Conservation (phyloP, 495 filamentous ascomycete species). For the Penicillium coprophilum region DNA sequence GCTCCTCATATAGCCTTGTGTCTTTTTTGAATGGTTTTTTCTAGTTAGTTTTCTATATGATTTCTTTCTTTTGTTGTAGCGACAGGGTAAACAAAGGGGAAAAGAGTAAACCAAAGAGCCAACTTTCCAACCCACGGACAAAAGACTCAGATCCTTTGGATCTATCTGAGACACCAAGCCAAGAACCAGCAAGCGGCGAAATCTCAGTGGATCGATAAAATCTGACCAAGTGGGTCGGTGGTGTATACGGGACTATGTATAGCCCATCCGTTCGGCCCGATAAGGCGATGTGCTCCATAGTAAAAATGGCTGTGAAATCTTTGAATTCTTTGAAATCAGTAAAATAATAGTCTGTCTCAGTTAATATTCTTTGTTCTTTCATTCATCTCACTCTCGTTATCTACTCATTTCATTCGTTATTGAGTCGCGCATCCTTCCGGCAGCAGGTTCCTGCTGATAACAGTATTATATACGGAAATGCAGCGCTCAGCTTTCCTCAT, state of each 20-base stretch:
- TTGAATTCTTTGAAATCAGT: neutral
- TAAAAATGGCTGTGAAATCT: slow-evolving; percentile 8
- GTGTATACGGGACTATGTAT: slow-evolving; percentile 3
- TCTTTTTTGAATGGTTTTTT: too few species aligned
- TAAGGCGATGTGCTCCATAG: slow-evolving; percentile 13
- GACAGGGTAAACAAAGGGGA: neutral
- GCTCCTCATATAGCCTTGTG: too few species aligned
- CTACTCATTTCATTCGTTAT: slow-evolving; percentile 10
- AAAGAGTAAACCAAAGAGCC: neutral
- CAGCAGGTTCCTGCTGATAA: slow-evolving; percentile 10
- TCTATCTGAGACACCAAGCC: slow-evolving; percentile 11
- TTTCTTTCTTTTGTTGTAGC: too few species aligned
- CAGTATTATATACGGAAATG: slow-evolving; percentile 11
- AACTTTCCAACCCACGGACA: neutral
- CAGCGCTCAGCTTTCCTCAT: slow-evolving; percentile 17
- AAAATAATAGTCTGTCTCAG: neutral
- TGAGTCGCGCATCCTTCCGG: slow-evolving; percentile 3
- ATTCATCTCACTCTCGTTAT: slow-evolving; percentile 10
- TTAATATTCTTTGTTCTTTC: slow-evolving; percentile 6
- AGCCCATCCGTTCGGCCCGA: slow-evolving; percentile 12
- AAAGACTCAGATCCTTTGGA: neutral
- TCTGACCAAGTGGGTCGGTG: slow-evolving; percentile 2
- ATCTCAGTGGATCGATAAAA: slow-evolving; percentile 4
- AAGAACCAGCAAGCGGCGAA: slow-evolving; percentile 3
- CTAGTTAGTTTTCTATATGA: too few species aligned